phyloP scores from a whole-genome alignment of 1,284 basidiomycete genomes.

The Somion occarium region DNA sequence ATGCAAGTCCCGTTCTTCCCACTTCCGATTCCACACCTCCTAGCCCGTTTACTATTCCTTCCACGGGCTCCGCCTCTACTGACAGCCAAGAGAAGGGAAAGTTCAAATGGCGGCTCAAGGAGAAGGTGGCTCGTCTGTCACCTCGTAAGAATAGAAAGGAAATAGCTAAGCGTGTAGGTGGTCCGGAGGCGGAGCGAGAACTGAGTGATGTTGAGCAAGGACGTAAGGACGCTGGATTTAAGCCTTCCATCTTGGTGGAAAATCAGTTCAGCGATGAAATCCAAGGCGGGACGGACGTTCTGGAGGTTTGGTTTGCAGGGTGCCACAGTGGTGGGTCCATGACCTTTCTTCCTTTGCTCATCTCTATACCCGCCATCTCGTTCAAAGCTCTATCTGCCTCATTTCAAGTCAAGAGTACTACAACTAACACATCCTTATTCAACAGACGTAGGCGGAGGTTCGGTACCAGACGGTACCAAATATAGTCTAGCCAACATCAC shows the following conservation, averaged over 20 bases:
- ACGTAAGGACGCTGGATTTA: no score
- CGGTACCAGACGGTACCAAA: slow-evolving; percentile 37
- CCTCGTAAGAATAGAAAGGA: neutral
- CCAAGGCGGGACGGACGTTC: slow-evolving; percentile 21
- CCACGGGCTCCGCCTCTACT: no score
- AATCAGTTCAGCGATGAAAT: neutral
- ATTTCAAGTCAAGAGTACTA: neutral
- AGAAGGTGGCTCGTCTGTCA: neutral
- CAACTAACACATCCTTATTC: neutral
- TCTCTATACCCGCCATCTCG: neutral
- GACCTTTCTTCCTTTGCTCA: neutral
- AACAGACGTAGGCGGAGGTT: slow-evolving; percentile 67
- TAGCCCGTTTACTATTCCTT: no score
- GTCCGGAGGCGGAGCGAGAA: neutral
- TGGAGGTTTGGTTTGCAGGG: slow-evolving; percentile 31
- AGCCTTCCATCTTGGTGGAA: no score
- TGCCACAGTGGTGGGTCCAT: slow-evolving; percentile 24
- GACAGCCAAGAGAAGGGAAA: slow-evolving; percentile 3
- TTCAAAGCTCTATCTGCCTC: neutral
- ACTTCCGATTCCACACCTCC: neutral
- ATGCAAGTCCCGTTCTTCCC: neutral
- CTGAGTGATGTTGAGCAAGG: no score
- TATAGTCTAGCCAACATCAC: slow-evolving; percentile 52
- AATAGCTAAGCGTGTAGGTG: neutral
- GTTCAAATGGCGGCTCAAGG: neutral